Base-by-base conservation (phyloP, 148 eudicot species). In the Vaccinium myrtillus region DNA sequence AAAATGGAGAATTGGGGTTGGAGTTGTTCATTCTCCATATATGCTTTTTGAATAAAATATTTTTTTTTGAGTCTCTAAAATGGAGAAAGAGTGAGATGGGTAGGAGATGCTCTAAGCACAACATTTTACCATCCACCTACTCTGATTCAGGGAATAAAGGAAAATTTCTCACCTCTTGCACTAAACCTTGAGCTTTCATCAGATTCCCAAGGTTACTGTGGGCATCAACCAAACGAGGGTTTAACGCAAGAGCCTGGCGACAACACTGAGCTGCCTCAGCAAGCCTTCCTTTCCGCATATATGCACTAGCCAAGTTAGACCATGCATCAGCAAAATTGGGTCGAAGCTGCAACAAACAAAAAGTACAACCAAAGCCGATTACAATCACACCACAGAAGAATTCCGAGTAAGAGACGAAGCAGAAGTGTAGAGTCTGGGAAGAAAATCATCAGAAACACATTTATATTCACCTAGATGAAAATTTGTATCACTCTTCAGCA, bases 321-420 rank as follows among this genome's bases (percentile, higher is more conserved):
- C 99, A 96, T 59, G 98, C 99, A 90, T 96, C 99, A 55, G 98
- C 97, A 83, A 96, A 96, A 90, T 92, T 94, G 56, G 98, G 99
- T 46, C 98, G 99, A 81, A 93, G 93, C 99, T 96, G 94, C 86
- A 89, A 83, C 54, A 87, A 79, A 81, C 13, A 51, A 27, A 79
- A 59, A 81, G 70, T 12, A 61, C 19, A 32, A 56, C 59, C 16
- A 53, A 49, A 76, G n/a, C 43, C 36, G n/a, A 74, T 36, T 51
- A 56, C 82, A 56, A 18, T 49, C 11, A 43, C 75, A 48, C 0
- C 51, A 6, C 0, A 23, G 21, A 27, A 36, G 36, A 27, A n/a
- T 54, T 11, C 23, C 13, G 3, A 16, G 54, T 32, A 14, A 19
- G n/a, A 55, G 6, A 18, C 27, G 32, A 79, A 56, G 50, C 49